Evolutionary conservation across 345 rosid species (phyloP).

Genomic region (Mangifera indica): DNA sequence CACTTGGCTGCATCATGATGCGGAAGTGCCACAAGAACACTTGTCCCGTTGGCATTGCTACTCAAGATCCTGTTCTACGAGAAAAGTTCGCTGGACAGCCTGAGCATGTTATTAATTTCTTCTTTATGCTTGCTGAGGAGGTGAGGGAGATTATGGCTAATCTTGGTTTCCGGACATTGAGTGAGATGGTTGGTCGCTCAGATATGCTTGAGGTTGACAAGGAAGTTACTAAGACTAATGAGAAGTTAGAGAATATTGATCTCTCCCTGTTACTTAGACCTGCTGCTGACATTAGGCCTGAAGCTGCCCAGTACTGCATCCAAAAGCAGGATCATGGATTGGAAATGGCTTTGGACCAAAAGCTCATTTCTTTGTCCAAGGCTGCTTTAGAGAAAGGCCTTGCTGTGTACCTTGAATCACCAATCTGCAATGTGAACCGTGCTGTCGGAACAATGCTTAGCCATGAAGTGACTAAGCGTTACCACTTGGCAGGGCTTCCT

Average conservation of each 20-base stretch:
- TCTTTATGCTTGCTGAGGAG: conserved; percentile 99
- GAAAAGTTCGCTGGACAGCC: conserved; percentile 99
- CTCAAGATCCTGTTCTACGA: conserved; percentile 97
- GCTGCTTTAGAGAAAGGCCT: conserved; percentile 79
- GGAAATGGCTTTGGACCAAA: conserved; percentile 90
- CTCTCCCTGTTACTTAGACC: conserved; percentile 83
- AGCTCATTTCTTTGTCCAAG: conserved; percentile 61
- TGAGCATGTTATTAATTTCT: conserved; percentile 94
- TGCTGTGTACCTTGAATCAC: conserved; percentile 79
- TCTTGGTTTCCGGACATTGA: conserved; percentile 79
- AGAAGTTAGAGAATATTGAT: conserved; percentile 86
- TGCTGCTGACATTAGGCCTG: conserved; percentile 95
- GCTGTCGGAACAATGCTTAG: conserved; percentile 99
- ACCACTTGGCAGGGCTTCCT: conserved; percentile 81
- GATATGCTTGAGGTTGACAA: conserved; percentile 97
- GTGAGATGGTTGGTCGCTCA: conserved; percentile 98
- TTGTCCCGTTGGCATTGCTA: conserved; percentile 99
- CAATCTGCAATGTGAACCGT: conserved; percentile 88
- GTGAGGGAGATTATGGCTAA: conserved; percentile 93
- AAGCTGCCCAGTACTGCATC: conserved; percentile 86
- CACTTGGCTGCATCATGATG: conserved; percentile 99
- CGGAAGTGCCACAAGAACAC: conserved; percentile 99
- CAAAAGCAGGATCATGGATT: conserved; percentile 96
- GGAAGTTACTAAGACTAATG: conserved; percentile 72
- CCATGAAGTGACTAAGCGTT: conserved; percentile 94